These are phyloP conservation scores for Capniomyces stellatus DNA, from an alignment of 371 early-diverging fungal species.

Conservation along the genomic window DNA sequence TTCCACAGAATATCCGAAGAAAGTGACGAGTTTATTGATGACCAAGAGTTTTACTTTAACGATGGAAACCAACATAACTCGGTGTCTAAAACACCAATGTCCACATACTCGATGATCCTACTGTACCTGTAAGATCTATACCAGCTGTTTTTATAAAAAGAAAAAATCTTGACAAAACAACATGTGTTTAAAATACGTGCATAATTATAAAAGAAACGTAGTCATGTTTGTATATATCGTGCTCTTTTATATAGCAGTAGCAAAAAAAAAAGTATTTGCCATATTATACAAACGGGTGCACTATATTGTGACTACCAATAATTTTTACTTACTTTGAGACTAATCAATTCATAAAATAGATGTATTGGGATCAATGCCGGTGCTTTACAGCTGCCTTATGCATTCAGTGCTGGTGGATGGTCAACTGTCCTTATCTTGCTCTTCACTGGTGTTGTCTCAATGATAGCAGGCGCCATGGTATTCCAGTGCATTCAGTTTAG, in stretches of 20 bases:
- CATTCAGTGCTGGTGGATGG: slow-evolving; percentile 2
- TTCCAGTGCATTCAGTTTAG: slow-evolving; percentile 2
- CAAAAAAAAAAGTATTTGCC: no score
- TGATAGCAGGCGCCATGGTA: slow-evolving; percentile 1
- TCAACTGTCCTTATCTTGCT: background rate
- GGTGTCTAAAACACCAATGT: background rate
- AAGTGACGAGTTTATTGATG: background rate
- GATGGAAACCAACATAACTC: background rate
- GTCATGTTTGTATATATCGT: background rate
- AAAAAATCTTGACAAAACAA: no score
- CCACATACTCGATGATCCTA: background rate
- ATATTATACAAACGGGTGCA: no score
- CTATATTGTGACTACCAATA: no score
- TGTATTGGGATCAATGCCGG: background rate
- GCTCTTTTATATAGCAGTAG: background rate
- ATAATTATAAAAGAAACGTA: no score
- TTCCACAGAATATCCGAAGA: background rate
- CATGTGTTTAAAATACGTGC: no score
- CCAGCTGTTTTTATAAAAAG: no score
- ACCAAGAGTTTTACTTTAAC: background rate
- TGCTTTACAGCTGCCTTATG: slow-evolving; percentile 1
- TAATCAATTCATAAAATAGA: background rate
- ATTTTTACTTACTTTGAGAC: no score
- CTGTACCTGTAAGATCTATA: slow-evolving; percentile 1
- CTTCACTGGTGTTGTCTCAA: background rate